phyloP scores from a whole-genome alignment of 306 rosid genomes.

The Begonia loranthoides region DNA sequence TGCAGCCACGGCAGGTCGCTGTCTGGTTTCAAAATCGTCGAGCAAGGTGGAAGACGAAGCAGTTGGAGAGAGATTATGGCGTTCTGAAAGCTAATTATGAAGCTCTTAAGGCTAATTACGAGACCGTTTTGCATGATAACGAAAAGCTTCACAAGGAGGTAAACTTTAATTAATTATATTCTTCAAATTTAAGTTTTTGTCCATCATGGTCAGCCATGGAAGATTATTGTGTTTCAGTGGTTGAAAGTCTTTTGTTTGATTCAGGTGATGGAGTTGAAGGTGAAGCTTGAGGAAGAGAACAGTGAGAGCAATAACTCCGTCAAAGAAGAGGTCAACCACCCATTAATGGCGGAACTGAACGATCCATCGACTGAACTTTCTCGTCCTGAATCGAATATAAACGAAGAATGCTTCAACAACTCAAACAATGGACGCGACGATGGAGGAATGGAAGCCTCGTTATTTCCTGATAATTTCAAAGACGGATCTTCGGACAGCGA shows the following conservation, averaged over 20 bases:
- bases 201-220: neutral
- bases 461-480: neutral
- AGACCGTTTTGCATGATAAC: neutral
- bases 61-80: slow-evolving; percentile 11
- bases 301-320: neutral
- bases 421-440: neutral
- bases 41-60: slow-evolving; percentile 14
- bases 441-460: neutral
- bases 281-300: neutral
- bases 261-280: slow-evolving; percentile 1
- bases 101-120: neutral
- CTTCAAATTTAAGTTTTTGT: too few relatives aligned
- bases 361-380: neutral
- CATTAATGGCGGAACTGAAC: neutral
- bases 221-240: neutral
- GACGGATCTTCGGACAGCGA: slow-evolving; percentile 3
- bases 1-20: slow-evolving; percentile 17
- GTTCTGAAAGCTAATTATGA: slow-evolving; percentile 6
- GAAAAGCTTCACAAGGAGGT: neutral
- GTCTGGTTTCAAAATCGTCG: slow-evolving; percentile 17
- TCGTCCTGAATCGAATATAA: neutral
- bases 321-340: neutral
- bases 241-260: neutral
- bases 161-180: too few relatives aligned
- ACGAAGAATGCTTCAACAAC: neutral